phyloP scores from a whole-genome alignment of 2,329 filamentous ascomycete genomes.

The Ascomycota sp. region DNA sequence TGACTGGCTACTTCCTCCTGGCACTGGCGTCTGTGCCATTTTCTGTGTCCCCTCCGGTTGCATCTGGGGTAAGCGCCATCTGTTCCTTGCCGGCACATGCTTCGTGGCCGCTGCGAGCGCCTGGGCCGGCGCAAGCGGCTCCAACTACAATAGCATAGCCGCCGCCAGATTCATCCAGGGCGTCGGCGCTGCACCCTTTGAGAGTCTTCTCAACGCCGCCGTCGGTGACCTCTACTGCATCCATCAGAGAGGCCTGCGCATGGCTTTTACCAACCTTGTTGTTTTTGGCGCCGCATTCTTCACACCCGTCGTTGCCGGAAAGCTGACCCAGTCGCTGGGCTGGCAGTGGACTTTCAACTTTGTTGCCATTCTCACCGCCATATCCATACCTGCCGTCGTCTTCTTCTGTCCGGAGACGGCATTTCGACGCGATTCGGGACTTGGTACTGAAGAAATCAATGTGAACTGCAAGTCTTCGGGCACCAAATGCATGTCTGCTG shows the following conservation, averaged over 20 bases:
- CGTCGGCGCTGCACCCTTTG: constrained; percentile 70
- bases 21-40: constrained; percentile 61
- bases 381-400: constrained; percentile 48
- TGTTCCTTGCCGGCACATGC: constrained; percentile 59
- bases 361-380: constrained; percentile 62
- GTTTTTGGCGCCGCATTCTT: constrained; percentile 37
- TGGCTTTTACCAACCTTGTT: constrained; percentile 53
- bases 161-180: constrained; percentile 73
- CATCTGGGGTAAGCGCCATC: constrained; percentile 82
- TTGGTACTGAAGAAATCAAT: constrained; percentile 21
- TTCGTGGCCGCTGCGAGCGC: constrained; percentile 53
- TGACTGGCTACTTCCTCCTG: constrained; percentile 82
- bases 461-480: constrained; percentile 1
- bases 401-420: constrained; percentile 75
- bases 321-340: constrained; percentile 55
- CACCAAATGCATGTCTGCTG: neutral
- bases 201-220: constrained; percentile 71
- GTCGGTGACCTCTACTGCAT: constrained; percentile 86
- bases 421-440: constrained; percentile 41
- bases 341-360: constrained; percentile 84
- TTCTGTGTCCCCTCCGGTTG: constrained; percentile 74
- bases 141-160: constrained; percentile 50
- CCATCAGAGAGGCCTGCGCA: constrained; percentile 63
- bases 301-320: constrained; percentile 79
- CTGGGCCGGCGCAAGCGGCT: constrained; percentile 55